Evolutionary conservation across 1,284 basidiomycete genomes (phyloP), one percentile per base, ranked within the genome.

Genomic region (Ceratobasidium sp.): DNA sequence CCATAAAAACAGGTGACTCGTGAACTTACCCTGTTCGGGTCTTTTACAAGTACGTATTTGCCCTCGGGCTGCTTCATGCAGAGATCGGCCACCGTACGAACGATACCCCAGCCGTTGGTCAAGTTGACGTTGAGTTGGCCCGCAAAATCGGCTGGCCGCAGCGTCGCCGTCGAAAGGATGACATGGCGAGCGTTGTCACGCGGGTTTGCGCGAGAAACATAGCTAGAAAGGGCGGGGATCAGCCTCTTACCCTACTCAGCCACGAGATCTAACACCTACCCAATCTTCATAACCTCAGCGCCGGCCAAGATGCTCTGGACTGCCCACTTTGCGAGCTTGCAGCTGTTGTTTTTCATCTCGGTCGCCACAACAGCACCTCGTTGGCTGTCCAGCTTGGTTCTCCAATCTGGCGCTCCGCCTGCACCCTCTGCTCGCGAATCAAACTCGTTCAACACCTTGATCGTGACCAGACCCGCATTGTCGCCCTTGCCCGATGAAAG

Each of bases 321-420:
- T 0, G 98, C 92, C 94, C 97, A 99, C 81, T 97, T 93, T 22
- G 97, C 96, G 65, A 99, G 88, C 84, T 99, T 99, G 86, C 92
- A 96, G 80, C 92, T 95, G 85, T 99, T 99, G 85, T 99, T 99
- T 87, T 99, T 99, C 98, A 99, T 98, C 86, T 99, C 98, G 53
- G 95, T 98, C 59, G 98, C 96, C 74, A 99, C 95, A 56, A 99
- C 97, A 2, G 98, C 98, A 80, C 98, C 98, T 76, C 96, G 91
- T 83, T 98, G 96, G 8, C 93, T 90, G 83, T 99, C 98, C 66
- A 99, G 86, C 83, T 98, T 98, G 63, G 92, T 88, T 63, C 96
- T 90, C 98, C 98, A 99, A 83, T 99, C 98, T 27, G 95, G 94
- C 19, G 97, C 96, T 71, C 94, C 94, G 63, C 95, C 95, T 1